phyloP scores from a whole-genome alignment of 768 basidiomycete genomes.

The Sistotremastrum niveocremeum region DNA sequence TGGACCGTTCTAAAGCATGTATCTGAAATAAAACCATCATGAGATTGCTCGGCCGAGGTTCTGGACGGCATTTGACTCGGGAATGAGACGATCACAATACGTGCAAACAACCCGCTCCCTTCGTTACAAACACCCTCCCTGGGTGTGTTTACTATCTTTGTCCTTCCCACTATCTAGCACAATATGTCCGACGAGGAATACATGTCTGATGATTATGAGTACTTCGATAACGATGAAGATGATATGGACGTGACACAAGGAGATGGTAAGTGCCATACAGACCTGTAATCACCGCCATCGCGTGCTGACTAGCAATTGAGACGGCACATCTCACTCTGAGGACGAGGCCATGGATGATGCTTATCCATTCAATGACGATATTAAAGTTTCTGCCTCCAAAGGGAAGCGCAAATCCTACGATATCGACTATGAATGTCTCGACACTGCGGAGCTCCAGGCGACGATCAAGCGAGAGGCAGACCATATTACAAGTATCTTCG shows the following conservation, averaged over 20 bases:
- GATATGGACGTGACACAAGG: constrained; percentile 7
- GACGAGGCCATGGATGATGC: constrained; percentile 54
- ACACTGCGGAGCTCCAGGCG: constrained; percentile 58
- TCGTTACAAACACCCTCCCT: no score
- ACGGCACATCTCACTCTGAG: constrained; percentile 25
- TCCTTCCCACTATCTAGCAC: background rate
- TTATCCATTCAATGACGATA: constrained; percentile 39
- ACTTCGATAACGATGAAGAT: constrained; percentile 7
- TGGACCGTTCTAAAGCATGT: background rate
- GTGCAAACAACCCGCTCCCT: no score
- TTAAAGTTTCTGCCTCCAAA: constrained; percentile 36
- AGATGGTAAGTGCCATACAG: background rate
- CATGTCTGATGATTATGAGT: constrained; percentile 3
- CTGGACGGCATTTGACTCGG: no score
- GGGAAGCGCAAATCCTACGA: constrained; percentile 63
- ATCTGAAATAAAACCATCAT: no score
- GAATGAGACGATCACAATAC: no score
- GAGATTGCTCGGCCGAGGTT: no score
- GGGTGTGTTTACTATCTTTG: no score
- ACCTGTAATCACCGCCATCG: background rate
- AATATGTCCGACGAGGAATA: constrained; percentile 8
- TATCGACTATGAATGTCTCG: constrained; percentile 69
- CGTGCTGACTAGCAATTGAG: background rate
- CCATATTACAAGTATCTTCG: constrained; percentile 79
- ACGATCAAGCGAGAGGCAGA: constrained; percentile 69